A percentile compares a stretch with the other conserved stretches of the same genome.
phyloP scores from a whole-genome alignment of 75 land plant genomes.

The Selaginella tamariscina region DNA sequence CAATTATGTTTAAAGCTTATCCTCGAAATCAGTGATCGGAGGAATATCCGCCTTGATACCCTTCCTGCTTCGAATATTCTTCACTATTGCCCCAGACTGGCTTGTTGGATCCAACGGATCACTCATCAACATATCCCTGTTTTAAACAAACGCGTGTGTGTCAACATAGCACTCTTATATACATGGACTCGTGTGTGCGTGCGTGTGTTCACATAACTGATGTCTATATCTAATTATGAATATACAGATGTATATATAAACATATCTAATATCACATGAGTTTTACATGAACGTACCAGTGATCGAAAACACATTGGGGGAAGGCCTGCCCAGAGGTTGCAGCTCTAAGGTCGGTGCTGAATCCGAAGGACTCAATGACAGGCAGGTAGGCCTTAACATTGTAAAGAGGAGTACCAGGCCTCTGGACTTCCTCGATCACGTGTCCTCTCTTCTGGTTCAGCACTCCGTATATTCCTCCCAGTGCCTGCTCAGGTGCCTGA shows the following conservation, averaged over 20 bases:
- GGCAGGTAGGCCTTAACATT: constrained; percentile 37
- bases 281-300: constrained; percentile 45
- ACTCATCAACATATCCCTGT: constrained; percentile 30
- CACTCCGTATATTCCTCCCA: constrained; percentile 46
- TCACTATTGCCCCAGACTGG: constrained; percentile 32
- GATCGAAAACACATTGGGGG: constrained; percentile 37
- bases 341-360: constrained; percentile 26
- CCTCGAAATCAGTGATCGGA: constrained; percentile 48
- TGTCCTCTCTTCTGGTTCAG: constrained; percentile 46
- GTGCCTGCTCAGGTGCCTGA: constrained; percentile 47
- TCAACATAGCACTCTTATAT: no score
- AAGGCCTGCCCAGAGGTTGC: constrained; percentile 39
- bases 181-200: no score
- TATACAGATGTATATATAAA: no score
- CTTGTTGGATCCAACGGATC: constrained; percentile 40
- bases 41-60: constrained; percentile 60
- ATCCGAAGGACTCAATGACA: constrained; percentile 35
- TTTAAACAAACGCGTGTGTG: no score
- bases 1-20: constrained; percentile 32
- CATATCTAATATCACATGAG: no score
- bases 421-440: constrained; percentile 47
- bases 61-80: constrained; percentile 49
- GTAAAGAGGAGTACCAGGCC: constrained; percentile 39
- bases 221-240: no score
- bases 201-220: no score